Evolutionary conservation across 306 rosid genomes (phyloP).

Genomic region (Rosa rugosa): DNA sequence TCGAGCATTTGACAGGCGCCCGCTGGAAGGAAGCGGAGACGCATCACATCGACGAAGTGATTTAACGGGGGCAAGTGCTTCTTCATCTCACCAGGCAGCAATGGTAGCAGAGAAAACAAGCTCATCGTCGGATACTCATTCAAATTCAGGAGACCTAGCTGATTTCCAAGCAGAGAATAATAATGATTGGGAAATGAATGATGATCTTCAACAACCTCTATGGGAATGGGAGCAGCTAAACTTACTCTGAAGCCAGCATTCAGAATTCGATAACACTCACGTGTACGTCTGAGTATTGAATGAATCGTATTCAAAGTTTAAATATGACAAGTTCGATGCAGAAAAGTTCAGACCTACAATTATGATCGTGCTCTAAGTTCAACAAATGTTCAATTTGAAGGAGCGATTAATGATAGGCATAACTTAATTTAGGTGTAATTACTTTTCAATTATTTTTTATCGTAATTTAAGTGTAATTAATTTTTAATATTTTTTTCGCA

Average conservation of each 20-base stretch:
- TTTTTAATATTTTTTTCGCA: neutral
- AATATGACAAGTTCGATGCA: no score
- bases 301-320: no score
- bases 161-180: constrained; percentile 6
- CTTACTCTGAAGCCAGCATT: constrained; percentile 14
- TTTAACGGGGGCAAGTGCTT: constrained; percentile 6
- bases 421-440: constrained; percentile 11
- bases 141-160: constrained; percentile 25
- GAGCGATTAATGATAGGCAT: neutral
- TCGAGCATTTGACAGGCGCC: constrained; percentile 85
- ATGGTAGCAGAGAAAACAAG: constrained; percentile 22
- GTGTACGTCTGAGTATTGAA: no score
- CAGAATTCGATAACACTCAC: neutral
- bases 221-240: constrained; percentile 62
- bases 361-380: neutral
- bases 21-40: constrained; percentile 31
- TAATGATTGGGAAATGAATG: constrained; percentile 26
- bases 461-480: neutral
- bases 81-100: constrained; percentile 7
- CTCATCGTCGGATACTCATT: constrained; percentile 41
- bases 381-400: neutral
- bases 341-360: neutral
- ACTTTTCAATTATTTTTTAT: neutral
- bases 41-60: constrained; percentile 13
- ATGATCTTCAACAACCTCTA: constrained; percentile 32